phyloP scores from a whole-genome alignment of 2,329 filamentous ascomycete genomes.

The Metarhizium anisopliae region DNA sequence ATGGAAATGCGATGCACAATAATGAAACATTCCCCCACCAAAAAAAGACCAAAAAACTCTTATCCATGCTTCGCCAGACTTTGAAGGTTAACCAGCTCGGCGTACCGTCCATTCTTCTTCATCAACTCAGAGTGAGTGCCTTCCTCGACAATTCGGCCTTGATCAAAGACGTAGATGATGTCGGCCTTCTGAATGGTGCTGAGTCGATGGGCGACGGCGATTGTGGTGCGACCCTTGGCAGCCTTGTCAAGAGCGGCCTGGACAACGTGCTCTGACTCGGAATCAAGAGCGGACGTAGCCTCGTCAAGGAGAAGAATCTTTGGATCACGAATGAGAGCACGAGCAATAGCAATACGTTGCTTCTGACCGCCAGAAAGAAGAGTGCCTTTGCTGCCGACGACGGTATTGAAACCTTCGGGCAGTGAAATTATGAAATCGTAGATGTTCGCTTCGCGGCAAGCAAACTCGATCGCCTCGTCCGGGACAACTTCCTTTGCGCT shows the following conservation, averaged over 20 bases:
- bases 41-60: background rate
- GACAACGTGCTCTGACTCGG: slow-evolving; percentile 69
- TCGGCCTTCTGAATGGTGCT: slow-evolving; percentile 93
- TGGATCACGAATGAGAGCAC: slow-evolving; percentile 82
- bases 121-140: slow-evolving; percentile 71
- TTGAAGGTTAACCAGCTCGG: slow-evolving; percentile 72
- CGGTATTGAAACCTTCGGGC: slow-evolving; percentile 75
- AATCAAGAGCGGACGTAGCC: slow-evolving; percentile 69
- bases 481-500: slow-evolving; percentile 55
- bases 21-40: background rate
- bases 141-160: slow-evolving; percentile 74
- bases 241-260: slow-evolving; percentile 75
- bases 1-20: background rate
- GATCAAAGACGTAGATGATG: slow-evolving; percentile 93
- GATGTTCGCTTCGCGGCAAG: slow-evolving; percentile 85
- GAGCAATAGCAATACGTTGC: slow-evolving; percentile 87
- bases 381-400: slow-evolving; percentile 79
- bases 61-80: slow-evolving; percentile 54
- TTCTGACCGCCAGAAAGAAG: slow-evolving; percentile 88
- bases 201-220: slow-evolving; percentile 86
- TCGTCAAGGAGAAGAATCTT: slow-evolving; percentile 80
- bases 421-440: slow-evolving; percentile 85
- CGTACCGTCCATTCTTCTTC: slow-evolving; percentile 62
- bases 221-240: slow-evolving; percentile 77
- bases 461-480: slow-evolving; percentile 65